phyloP scores from a whole-genome alignment of 2,329 filamentous ascomycete species.

The Alternaria panax region DNA sequence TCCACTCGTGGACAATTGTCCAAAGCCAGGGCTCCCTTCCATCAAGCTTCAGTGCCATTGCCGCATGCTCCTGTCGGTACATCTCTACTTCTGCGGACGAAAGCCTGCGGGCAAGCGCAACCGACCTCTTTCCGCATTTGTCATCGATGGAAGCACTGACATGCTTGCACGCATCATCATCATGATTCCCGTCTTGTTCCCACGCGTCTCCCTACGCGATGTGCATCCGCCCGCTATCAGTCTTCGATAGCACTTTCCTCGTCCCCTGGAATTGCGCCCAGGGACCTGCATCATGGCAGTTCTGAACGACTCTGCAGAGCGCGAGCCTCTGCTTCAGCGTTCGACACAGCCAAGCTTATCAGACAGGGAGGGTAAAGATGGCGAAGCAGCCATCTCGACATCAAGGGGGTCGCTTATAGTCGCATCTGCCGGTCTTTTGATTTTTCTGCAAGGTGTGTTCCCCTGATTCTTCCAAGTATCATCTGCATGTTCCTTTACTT shows the following conservation, averaged over 20 bases:
- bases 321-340: slow-evolving; percentile 36
- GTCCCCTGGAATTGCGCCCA: background rate
- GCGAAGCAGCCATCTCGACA: slow-evolving; percentile 32
- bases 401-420: slow-evolving; percentile 54
- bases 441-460: slow-evolving; percentile 65
- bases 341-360: slow-evolving; percentile 28
- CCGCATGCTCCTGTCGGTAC: background rate
- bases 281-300: slow-evolving; percentile 21
- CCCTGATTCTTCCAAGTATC: too few relatives aligned
- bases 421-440: slow-evolving; percentile 62
- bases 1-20: background rate
- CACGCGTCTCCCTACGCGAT: slow-evolving; percentile 5
- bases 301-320: slow-evolving; percentile 29
- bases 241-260: background rate
- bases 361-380: slow-evolving; percentile 29
- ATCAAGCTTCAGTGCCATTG: background rate
- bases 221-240: background rate
- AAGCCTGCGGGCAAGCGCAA: slow-evolving; percentile 17
- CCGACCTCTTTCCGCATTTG: slow-evolving; percentile 28
- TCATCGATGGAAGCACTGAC: slow-evolving; percentile 19
- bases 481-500: background rate
- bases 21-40: background rate
- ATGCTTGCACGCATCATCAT: slow-evolving; percentile 19
- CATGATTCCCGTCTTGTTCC: slow-evolving; percentile 9
- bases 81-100: slow-evolving; percentile 15